Percentiles rank a stretch among this genome's conserved stretches.
phyloP scores from a whole-genome alignment of 768 basidiomycete genomes.

The Chalciporus piperatus region DNA sequence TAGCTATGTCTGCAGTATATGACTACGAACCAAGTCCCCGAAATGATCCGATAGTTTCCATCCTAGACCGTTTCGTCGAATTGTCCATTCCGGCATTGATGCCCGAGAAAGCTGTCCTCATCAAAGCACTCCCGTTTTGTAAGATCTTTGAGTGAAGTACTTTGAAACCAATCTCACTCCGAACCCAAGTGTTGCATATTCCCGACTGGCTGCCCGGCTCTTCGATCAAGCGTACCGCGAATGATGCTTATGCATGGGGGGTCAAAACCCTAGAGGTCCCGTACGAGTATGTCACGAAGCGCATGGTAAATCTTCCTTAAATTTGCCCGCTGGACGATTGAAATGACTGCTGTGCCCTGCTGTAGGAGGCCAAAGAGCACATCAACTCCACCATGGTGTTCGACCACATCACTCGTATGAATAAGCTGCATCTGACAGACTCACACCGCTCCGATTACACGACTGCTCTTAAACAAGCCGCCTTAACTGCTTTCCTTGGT shows the following conservation, averaged over 20 bases:
- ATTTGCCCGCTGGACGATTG: too few species aligned
- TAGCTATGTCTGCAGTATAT: slow-evolving; percentile 3
- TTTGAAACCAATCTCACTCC: background rate
- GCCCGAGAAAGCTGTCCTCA: background rate
- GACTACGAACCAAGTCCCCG: slow-evolving; percentile 2
- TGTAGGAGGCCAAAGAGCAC: slow-evolving; percentile 7
- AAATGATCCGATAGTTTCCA: slow-evolving; percentile 5
- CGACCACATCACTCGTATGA: slow-evolving; percentile 9
- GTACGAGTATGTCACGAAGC: slow-evolving; percentile 20
- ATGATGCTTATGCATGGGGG: background rate
- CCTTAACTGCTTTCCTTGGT: slow-evolving; percentile 17
- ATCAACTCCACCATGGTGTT: slow-evolving; percentile 13
- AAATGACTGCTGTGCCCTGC: too few species aligned
- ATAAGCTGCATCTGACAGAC: slow-evolving; percentile 2
- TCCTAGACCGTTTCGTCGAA: background rate
- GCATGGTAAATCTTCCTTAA: too few species aligned
- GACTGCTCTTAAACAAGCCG: slow-evolving; percentile 14
- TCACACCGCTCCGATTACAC: slow-evolving; percentile 6
- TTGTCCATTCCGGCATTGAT: background rate
- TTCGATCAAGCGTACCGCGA: slow-evolving; percentile 2
- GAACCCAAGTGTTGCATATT: slow-evolving; percentile 15
- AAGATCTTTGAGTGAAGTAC: background rate
- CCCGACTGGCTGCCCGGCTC: slow-evolving; percentile 19
- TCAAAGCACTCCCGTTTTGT: slow-evolving; percentile 11
- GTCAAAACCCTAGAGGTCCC: slow-evolving; percentile 2